Evolutionary conservation across 2,329 filamentous ascomycete genomes (phyloP).

Genomic region (Fusarium sp.): DNA sequence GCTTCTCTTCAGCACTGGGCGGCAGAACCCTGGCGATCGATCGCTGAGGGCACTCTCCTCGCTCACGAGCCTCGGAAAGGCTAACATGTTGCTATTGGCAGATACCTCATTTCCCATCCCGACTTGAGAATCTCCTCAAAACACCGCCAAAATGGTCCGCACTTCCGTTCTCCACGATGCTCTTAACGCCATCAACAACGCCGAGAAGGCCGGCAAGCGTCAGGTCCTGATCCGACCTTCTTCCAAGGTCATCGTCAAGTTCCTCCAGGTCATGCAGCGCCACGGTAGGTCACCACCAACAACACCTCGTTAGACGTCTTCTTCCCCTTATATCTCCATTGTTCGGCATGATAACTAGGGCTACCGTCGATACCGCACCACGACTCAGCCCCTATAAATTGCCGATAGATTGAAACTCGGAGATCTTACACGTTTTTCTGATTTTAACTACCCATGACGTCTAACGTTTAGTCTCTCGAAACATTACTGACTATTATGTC

Average conservation of each 20-base stretch:
- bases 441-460: slow-evolving; percentile 75
- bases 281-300: slow-evolving; percentile 79
- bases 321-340: slow-evolving; percentile 23
- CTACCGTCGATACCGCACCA: slow-evolving; percentile 81
- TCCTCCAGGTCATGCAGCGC: slow-evolving; percentile 98
- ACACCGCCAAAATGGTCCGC: slow-evolving; percentile 93
- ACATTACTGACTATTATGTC: slow-evolving; percentile 74
- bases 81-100: slow-evolving; percentile 63
- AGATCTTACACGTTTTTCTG: slow-evolving; percentile 96
- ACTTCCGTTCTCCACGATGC: slow-evolving; percentile 99
- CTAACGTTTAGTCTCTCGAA: slow-evolving; percentile 93
- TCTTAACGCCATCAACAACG: slow-evolving; percentile 99
- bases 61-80: slow-evolving; percentile 68
- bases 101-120: slow-evolving; percentile 72
- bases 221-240: slow-evolving; percentile 97
- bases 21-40: slow-evolving; percentile 73
- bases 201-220: slow-evolving; percentile 99
- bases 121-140: slow-evolving; percentile 82
- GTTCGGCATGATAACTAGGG: slow-evolving; percentile 99
- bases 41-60: slow-evolving; percentile 74
- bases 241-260: slow-evolving; percentile 99
- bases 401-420: slow-evolving; percentile 90
- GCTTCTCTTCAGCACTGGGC: slow-evolving; percentile 68
- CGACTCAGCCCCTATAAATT: slow-evolving; percentile 99
- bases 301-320: neutral